Percentiles rank a stretch among this genome's conserved stretches.
Evolutionary conservation across 1,284 basidiomycete genomes (phyloP).

Genomic region (Macrocystidia cucumis): DNA sequence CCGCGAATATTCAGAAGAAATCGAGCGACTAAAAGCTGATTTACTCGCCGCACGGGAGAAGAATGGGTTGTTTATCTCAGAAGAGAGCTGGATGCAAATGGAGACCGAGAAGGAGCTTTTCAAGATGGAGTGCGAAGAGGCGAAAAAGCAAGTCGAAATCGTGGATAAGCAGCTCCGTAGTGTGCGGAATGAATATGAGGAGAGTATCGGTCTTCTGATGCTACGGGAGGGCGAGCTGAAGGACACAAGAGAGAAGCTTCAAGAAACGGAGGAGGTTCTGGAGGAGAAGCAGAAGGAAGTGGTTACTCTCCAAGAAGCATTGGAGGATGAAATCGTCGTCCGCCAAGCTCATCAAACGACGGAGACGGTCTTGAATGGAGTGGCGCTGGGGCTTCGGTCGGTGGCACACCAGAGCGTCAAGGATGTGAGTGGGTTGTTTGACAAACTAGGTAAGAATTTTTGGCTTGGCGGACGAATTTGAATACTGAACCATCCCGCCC

Average conservation of each 20-base stretch:
- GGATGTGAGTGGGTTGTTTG: slow-evolving; percentile 72
- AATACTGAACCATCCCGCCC: slow-evolving; percentile 5
- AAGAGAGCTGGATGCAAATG: slow-evolving; percentile 85
- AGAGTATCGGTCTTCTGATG: slow-evolving; percentile 72
- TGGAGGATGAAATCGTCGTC: slow-evolving; percentile 75
- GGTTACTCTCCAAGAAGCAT: slow-evolving; percentile 40
- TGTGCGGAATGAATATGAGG: slow-evolving; percentile 87
- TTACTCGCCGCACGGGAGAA: slow-evolving; percentile 87
- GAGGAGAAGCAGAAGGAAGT: slow-evolving; percentile 48
- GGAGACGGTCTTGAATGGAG: slow-evolving; percentile 62
- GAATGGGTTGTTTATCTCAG: slow-evolving; percentile 90
- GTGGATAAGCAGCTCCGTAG: slow-evolving; percentile 76
- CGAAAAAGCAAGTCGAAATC: slow-evolving; percentile 75
- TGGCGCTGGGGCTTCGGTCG: slow-evolving; percentile 64
- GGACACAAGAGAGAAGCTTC: slow-evolving; percentile 51
- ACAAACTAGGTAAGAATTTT: slow-evolving; percentile 66
- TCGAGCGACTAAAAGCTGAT: slow-evolving; percentile 90
- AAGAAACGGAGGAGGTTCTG: slow-evolving; percentile 47
- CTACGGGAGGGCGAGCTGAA: slow-evolving; percentile 71
- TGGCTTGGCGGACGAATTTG: neutral
- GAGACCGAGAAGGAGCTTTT: slow-evolving; percentile 68
- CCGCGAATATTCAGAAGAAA: slow-evolving; percentile 94
- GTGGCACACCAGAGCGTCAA: slow-evolving; percentile 62
- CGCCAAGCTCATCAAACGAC: slow-evolving; percentile 72
- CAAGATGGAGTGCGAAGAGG: slow-evolving; percentile 73